Evolutionary conservation across 1,139 yeast genomes (phyloP).

Genomic region (Yamadazyma diddensiae): DNA sequence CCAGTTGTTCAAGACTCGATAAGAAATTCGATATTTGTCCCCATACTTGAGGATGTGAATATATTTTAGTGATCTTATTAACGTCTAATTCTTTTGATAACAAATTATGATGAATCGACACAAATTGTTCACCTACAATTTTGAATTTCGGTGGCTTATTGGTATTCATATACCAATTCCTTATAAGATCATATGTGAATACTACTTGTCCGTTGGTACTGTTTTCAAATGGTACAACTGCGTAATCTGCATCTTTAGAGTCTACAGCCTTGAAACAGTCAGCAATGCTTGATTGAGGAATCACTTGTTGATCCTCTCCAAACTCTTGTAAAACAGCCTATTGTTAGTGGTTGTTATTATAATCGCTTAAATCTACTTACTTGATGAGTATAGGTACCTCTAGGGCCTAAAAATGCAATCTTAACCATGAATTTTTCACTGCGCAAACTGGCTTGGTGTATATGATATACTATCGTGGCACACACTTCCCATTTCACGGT

Average conservation of each 20-base stretch:
- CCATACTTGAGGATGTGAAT: slow-evolving; percentile 98
- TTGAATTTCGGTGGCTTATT: slow-evolving; percentile 30
- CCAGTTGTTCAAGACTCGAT: slow-evolving; percentile 28
- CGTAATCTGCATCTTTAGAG: slow-evolving; percentile 51
- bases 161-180: slow-evolving; percentile 53
- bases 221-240: slow-evolving; percentile 91
- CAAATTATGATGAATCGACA: slow-evolving; percentile 76
- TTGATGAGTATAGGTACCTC: slow-evolving; percentile 89
- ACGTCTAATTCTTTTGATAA: slow-evolving; percentile 45
- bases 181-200: slow-evolving; percentile 73
- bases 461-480: too few relatives aligned
- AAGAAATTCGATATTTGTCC: slow-evolving; percentile 73
- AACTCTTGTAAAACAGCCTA: slow-evolving; percentile 81
- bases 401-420: slow-evolving; percentile 82
- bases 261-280: slow-evolving; percentile 63
- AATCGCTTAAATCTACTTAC: slow-evolving; percentile 37
- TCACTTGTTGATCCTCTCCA: slow-evolving; percentile 39
- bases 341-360: slow-evolving; percentile 11
- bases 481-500: too few relatives aligned
- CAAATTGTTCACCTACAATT: slow-evolving; percentile 77
- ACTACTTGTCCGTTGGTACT: slow-evolving; percentile 94
- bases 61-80: slow-evolving; percentile 50
- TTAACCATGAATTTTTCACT: too few relatives aligned
- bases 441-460: too few relatives aligned
- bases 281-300: slow-evolving; percentile 50